phyloP scores from a whole-genome alignment of 495 filamentous ascomycete species.

The Aspergillus ostianus region DNA sequence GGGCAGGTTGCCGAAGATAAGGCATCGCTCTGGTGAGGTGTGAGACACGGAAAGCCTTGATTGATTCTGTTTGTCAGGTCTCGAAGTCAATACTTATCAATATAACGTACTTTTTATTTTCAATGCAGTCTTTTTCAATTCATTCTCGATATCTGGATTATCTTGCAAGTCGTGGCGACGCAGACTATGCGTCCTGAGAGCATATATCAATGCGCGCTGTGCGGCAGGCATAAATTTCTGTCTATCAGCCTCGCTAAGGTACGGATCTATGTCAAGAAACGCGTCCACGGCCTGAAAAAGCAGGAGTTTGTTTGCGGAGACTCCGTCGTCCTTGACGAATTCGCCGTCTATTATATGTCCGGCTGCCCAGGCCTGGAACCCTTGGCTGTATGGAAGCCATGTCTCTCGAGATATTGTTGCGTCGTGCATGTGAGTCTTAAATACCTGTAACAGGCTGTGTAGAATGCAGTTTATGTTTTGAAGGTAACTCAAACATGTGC shows the following conservation, averaged over 20 bases:
- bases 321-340: slow-evolving; percentile 41
- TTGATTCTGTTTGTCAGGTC: not conserved
- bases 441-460: slow-evolving; percentile 23
- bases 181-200: slow-evolving; percentile 20
- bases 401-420: slow-evolving; percentile 25
- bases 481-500: slow-evolving; percentile 22
- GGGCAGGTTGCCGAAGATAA: slow-evolving; percentile 37
- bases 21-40: slow-evolving; percentile 35
- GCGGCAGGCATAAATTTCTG: slow-evolving; percentile 27
- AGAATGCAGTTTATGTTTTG: slow-evolving; percentile 23
- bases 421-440: slow-evolving; percentile 25
- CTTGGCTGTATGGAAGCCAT: slow-evolving; percentile 41
- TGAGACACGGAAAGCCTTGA: slow-evolving; percentile 30
- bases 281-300: slow-evolving; percentile 44
- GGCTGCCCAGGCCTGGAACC: slow-evolving; percentile 42
- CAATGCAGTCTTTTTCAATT: slow-evolving; percentile 27
- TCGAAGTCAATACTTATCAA: not conserved
- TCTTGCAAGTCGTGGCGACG: too few relatives aligned
- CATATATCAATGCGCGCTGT: slow-evolving; percentile 27
- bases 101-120: slow-evolving; percentile 37
- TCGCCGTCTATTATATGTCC: slow-evolving; percentile 28
- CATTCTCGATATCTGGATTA: slow-evolving; percentile 19
- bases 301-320: slow-evolving; percentile 43
- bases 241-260: slow-evolving; percentile 27
- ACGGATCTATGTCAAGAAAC: slow-evolving; percentile 41